These are phyloP conservation scores for Aspergillus leporis DNA, from an alignment of 495 filamentous ascomycete species.

Conservation along the genomic window DNA sequence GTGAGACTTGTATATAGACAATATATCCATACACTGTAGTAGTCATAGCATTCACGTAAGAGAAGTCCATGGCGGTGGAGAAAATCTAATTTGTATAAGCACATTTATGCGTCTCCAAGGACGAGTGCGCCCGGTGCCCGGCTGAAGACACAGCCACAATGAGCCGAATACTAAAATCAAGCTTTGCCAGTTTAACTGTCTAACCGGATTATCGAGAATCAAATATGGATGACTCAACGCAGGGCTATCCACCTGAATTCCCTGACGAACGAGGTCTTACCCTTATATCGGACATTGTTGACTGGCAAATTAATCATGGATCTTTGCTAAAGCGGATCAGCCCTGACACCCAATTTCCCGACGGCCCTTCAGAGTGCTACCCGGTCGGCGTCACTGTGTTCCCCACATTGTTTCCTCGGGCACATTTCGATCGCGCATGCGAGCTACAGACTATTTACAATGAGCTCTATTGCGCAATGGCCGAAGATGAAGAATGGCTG, in stretches of 20 bases:
- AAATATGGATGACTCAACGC: neutral
- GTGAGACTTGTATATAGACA: no score
- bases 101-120: no score
- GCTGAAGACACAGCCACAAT: neutral
- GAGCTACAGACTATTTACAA: constrained; percentile 74
- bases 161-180: neutral
- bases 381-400: constrained; percentile 80
- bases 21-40: no score
- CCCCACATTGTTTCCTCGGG: constrained; percentile 73
- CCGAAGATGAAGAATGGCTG: constrained; percentile 73
- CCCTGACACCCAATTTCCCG: constrained; percentile 51
- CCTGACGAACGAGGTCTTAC: constrained; percentile 11
- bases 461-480: constrained; percentile 74
- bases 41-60: no score
- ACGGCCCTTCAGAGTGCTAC: constrained; percentile 56
- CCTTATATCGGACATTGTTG: constrained; percentile 62
- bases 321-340: constrained; percentile 67
- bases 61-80: no score
- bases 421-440: constrained; percentile 68
- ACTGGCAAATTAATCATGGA: constrained; percentile 84
- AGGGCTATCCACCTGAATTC: constrained; percentile 9
- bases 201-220: neutral
- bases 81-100: no score
- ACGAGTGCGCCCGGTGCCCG: no score
- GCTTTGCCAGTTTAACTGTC: no score